Evolutionary conservation across 495 filamentous ascomycete genomes (phyloP).

Genomic region (Amorphotheca resinae): DNA sequence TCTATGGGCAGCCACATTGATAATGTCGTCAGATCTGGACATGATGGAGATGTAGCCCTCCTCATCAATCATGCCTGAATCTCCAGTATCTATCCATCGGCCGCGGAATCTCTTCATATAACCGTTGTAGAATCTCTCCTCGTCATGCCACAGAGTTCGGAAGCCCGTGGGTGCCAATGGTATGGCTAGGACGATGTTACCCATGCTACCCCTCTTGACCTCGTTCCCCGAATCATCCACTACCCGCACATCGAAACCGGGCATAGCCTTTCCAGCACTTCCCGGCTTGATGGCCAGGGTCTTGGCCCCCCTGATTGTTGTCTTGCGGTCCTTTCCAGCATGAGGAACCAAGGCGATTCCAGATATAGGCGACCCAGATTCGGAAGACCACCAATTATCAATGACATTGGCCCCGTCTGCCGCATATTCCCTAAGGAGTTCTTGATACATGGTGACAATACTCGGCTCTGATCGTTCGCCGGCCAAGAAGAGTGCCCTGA

Average conservation of each 20-base stretch:
- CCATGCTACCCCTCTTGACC: slow-evolving; percentile 58
- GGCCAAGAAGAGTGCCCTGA: slow-evolving; percentile 70
- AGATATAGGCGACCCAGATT: slow-evolving; percentile 81
- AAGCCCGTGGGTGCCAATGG: slow-evolving; percentile 81
- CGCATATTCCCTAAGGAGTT: slow-evolving; percentile 51
- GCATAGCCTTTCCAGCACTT: slow-evolving; percentile 79
- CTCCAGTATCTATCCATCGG: slow-evolving; percentile 79
- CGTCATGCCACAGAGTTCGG: slow-evolving; percentile 72
- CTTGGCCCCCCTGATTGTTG: slow-evolving; percentile 23
- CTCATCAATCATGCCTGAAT: slow-evolving; percentile 73
- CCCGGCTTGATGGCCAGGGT: slow-evolving; percentile 53
- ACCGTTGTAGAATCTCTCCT: slow-evolving; percentile 66
- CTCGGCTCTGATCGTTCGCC: slow-evolving; percentile 83
- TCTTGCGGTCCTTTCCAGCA: slow-evolving; percentile 30
- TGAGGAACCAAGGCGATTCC: slow-evolving; percentile 57
- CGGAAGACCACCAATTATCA: slow-evolving; percentile 96
- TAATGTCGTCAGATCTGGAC: slow-evolving; percentile 80
- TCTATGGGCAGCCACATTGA: slow-evolving; percentile 89
- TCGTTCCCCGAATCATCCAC: slow-evolving; percentile 70
- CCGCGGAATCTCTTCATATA: slow-evolving; percentile 73
- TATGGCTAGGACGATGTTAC: slow-evolving; percentile 76
- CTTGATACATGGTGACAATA: slow-evolving; percentile 68
- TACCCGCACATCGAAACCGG: slow-evolving; percentile 74
- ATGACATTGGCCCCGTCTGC: slow-evolving; percentile 55
- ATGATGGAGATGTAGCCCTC: slow-evolving; percentile 81